Evolutionary conservation across 345 rosid genomes (phyloP).

Genomic region (Streptanthus diversifolius): DNA sequence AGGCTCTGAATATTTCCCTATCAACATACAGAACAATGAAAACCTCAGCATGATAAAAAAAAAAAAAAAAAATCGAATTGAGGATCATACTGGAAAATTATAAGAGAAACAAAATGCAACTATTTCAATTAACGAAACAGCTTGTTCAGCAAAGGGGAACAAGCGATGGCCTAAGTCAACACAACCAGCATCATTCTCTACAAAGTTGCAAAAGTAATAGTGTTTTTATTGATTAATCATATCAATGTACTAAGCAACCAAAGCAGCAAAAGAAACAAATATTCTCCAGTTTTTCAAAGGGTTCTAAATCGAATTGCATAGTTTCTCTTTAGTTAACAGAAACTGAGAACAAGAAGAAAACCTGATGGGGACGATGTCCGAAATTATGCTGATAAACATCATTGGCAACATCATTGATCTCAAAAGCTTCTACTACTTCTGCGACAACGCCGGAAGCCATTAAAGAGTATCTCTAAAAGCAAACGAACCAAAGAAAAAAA

Average conservation of each 20-base stretch:
- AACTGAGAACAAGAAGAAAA: slow-evolving; percentile 15
- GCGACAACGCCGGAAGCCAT: slow-evolving; percentile 54
- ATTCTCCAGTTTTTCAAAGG: background rate
- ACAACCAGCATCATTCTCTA: background rate
- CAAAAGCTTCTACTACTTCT: slow-evolving; percentile 73
- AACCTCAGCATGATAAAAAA: background rate
- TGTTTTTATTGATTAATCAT: background rate
- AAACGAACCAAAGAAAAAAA: background rate
- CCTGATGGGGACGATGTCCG: slow-evolving; percentile 90
- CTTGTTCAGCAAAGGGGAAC: background rate
- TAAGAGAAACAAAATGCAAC: background rate
- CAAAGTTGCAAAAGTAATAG: background rate
- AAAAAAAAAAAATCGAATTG: background rate
- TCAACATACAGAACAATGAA: background rate
- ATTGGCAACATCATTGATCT: slow-evolving; percentile 81
- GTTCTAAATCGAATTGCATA: background rate
- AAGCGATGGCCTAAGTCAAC: background rate
- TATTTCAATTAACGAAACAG: background rate
- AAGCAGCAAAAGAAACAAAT: background rate
- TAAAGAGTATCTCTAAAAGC: slow-evolving; percentile 67
- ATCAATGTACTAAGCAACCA: background rate
- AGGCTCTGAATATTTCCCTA: slow-evolving; percentile 92
- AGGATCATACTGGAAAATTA: background rate
- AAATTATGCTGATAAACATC: slow-evolving; percentile 88
- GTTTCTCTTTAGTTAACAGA: background rate